Conservation (phyloP, 148 eudicot species). For the Linanthus parryae region DNA sequence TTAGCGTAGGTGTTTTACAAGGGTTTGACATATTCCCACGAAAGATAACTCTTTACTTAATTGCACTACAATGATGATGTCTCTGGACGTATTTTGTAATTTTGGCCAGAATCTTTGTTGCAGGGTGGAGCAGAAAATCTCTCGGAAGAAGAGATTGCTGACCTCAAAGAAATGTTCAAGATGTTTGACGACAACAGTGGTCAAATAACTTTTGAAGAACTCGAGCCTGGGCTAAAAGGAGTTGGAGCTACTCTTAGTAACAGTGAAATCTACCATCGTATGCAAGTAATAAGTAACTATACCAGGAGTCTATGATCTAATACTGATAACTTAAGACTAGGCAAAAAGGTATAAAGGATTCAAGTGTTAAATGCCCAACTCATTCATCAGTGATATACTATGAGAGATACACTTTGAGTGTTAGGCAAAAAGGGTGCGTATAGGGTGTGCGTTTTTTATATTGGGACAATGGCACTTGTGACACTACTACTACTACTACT, state of each 20-base stretch:
- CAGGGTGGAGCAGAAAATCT: constrained; percentile 79
- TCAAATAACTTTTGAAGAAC: constrained; percentile 82
- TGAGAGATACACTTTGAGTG: too few relatives aligned
- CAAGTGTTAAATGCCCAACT: too few relatives aligned
- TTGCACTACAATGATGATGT: too few relatives aligned
- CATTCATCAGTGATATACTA: too few relatives aligned
- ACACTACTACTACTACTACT: too few relatives aligned
- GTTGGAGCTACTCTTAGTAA: constrained; percentile 80
- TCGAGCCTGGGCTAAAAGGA: constrained; percentile 65
- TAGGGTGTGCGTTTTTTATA: too few relatives aligned
- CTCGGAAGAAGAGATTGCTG: constrained; percentile 95
- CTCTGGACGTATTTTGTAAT: not conserved
- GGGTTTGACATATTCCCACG: not conserved
- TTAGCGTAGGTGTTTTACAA: constrained; percentile 48
- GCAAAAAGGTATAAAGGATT: too few relatives aligned
- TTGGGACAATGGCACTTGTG: too few relatives aligned
- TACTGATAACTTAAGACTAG: not conserved
- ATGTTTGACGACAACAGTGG: constrained; percentile 90
- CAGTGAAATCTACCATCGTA: constrained; percentile 61
- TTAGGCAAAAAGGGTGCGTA: too few relatives aligned
- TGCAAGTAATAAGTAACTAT: constrained; percentile 77
- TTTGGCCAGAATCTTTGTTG: constrained; percentile 1
- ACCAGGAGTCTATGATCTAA: too few relatives aligned
- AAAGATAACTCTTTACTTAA: not conserved
- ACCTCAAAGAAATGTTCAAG: constrained; percentile 86